These are phyloP conservation scores for Setaria viridis DNA, from an alignment of 202 grass and related monocot genomes.

Conservation along the genomic window DNA sequence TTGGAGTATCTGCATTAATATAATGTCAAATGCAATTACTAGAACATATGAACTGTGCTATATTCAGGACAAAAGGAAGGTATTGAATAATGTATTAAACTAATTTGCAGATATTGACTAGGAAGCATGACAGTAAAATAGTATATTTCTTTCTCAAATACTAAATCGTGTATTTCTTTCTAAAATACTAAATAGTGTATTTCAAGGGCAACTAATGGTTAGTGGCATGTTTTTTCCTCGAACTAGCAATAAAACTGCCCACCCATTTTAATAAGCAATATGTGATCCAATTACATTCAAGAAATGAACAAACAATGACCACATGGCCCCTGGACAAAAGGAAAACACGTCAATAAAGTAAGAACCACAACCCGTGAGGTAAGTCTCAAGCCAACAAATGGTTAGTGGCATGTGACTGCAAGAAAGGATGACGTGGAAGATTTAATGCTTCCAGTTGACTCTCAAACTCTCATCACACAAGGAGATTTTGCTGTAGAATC, in stretches of 20 bases:
- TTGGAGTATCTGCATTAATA: slow-evolving; percentile 80
- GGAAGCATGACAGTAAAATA: slow-evolving; percentile 37
- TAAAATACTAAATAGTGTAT: neutral
- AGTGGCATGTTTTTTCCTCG: neutral
- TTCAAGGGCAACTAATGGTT: neutral
- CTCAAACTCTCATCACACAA: neutral
- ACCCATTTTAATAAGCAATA: neutral
- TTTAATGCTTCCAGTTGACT: neutral
- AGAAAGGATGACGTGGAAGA: neutral
- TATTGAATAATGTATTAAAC: slow-evolving; percentile 36
- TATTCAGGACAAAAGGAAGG: slow-evolving; percentile 32
- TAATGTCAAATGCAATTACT: slow-evolving; percentile 18
- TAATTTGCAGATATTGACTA: slow-evolving; percentile 25
- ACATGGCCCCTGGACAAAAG: neutral
- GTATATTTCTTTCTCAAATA: neutral
- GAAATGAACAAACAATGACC: neutral
- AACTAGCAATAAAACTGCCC: neutral
- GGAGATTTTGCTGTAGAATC: slow-evolving; percentile 17
- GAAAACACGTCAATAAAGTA: neutral
- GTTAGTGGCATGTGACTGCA: neutral
- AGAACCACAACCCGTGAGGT: neutral
- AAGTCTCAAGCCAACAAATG: neutral
- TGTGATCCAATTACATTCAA: neutral
- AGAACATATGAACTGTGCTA: slow-evolving; percentile 19
- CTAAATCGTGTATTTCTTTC: too few species aligned